phyloP scores from a whole-genome alignment of 805 yeast species.

The Wickerhamomyces chambardii region DNA sequence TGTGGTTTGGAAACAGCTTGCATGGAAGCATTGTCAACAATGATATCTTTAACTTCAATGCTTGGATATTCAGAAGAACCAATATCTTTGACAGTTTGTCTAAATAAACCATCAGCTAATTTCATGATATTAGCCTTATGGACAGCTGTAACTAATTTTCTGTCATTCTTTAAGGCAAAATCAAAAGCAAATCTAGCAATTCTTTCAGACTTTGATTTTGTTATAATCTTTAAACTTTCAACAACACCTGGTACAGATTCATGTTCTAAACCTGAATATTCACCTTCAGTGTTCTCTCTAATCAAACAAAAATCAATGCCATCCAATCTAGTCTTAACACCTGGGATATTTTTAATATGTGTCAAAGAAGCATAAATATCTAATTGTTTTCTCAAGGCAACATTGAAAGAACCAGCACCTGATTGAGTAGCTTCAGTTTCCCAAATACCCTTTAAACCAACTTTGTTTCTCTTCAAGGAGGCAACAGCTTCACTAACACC shows the following conservation, averaged over 20 bases:
- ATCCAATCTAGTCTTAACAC: slow-evolving; percentile 82
- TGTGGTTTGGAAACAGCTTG: slow-evolving; percentile 98
- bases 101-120: slow-evolving; percentile 96
- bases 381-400: slow-evolving; percentile 91
- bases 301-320: slow-evolving; percentile 90
- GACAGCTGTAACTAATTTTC: slow-evolving; percentile 90
- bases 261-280: slow-evolving; percentile 97
- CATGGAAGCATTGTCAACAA: slow-evolving; percentile 98
- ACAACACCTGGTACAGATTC: slow-evolving; percentile 97
- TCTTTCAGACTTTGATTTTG: slow-evolving; percentile 92
- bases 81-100: slow-evolving; percentile 84
- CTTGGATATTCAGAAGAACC: slow-evolving; percentile 82
- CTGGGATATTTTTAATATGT: slow-evolving; percentile 89
- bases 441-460: slow-evolving; percentile 94
- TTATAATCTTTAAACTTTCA: slow-evolving; percentile 91
- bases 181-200: slow-evolving; percentile 96
- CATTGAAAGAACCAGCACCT: slow-evolving; percentile 81
- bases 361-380: slow-evolving; percentile 94
- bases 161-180: slow-evolving; percentile 86
- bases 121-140: slow-evolving; percentile 99
- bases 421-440: slow-evolving; percentile 81
- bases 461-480: slow-evolving; percentile 90
- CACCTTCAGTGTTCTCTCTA: slow-evolving; percentile 99
- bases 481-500: slow-evolving; percentile 79
- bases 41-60: slow-evolving; percentile 79